Evolutionary conservation across 345 rosid genomes (phyloP).

Genomic region (Euphorbia lathyris): DNA sequence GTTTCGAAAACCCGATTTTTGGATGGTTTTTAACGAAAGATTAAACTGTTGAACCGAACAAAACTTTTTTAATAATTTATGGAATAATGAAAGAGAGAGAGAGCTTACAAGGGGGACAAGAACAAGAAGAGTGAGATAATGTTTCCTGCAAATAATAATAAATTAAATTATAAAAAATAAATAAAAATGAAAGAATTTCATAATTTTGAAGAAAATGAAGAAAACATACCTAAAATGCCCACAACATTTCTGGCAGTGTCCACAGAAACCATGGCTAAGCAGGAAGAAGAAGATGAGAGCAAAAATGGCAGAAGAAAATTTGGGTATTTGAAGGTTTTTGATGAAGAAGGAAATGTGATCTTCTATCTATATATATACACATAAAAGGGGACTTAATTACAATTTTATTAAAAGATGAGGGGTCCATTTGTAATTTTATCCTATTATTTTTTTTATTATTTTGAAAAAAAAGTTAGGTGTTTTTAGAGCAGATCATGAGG

Average conservation of each 20-base stretch:
- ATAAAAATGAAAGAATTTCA: not conserved
- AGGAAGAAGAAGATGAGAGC: not conserved
- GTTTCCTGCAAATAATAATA: conserved; percentile 54
- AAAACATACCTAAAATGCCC: conserved; percentile 51
- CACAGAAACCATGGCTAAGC: conserved; percentile 48
- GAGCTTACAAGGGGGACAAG: conserved; percentile 77
- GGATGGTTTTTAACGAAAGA: too few relatives aligned
- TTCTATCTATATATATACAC: conserved; percentile 1
- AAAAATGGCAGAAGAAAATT: not conserved
- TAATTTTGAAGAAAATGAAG: not conserved
- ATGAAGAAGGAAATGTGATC: not conserved
- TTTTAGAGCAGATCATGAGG: not conserved
- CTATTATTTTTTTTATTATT: not conserved
- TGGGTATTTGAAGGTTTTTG: not conserved
- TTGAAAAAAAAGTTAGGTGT: not conserved
- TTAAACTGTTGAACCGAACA: too few relatives aligned
- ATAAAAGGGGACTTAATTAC: not conserved
- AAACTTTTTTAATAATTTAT: too few relatives aligned
- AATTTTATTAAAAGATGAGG: not conserved
- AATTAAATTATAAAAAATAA: not conserved
- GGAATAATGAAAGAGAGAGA: too few relatives aligned
- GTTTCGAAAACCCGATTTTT: too few relatives aligned
- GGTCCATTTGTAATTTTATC: not conserved
- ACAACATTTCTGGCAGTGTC: conserved; percentile 47
- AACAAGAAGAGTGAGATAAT: conserved; percentile 67